A percentile compares a stretch with the other conserved stretches of the same genome.
Conservation (phyloP, 495 filamentous ascomycete species). For the Penicillium samsonianum region DNA sequence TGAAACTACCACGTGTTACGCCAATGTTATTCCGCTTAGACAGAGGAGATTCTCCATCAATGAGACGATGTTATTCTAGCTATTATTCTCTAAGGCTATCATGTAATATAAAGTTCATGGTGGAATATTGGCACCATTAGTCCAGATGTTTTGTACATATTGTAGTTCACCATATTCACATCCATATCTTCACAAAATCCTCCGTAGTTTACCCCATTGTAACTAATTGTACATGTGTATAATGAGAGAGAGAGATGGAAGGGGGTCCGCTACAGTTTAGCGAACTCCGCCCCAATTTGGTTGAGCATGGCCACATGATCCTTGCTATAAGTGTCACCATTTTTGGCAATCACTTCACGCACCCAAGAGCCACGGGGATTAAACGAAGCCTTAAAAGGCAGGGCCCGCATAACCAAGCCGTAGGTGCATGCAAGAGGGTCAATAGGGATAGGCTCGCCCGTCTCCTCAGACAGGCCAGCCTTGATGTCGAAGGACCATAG, state of each 20-base stretch:
- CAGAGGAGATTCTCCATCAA: too few relatives aligned
- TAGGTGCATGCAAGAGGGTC: constrained; percentile 29
- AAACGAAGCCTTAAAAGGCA: constrained; percentile 28
- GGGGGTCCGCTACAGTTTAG: constrained; percentile 15
- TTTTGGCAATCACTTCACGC: constrained; percentile 15
- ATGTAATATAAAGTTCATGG: too few relatives aligned
- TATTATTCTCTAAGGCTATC: too few relatives aligned
- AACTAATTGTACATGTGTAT: background rate
- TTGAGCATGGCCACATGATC: constrained; percentile 35
- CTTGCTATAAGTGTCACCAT: constrained; percentile 22
- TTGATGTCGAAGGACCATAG: background rate
- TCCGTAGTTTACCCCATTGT: too few relatives aligned
- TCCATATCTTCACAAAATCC: too few relatives aligned
- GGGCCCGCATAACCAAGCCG: constrained; percentile 27
- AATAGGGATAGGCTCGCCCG: constrained; percentile 19
- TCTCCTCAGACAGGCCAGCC: background rate
- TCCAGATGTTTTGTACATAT: too few relatives aligned
- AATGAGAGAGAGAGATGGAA: background rate
- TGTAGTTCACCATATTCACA: too few relatives aligned
- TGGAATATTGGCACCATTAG: too few relatives aligned
- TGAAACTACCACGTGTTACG: too few relatives aligned
- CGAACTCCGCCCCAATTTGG: constrained; percentile 27
- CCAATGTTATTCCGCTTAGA: too few relatives aligned
- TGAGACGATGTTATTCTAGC: too few relatives aligned
- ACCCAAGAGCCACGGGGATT: constrained; percentile 25